These are phyloP conservation scores for Spatholobus suberectus DNA, from an alignment of 306 rosid species.

Conservation along the genomic window DNA sequence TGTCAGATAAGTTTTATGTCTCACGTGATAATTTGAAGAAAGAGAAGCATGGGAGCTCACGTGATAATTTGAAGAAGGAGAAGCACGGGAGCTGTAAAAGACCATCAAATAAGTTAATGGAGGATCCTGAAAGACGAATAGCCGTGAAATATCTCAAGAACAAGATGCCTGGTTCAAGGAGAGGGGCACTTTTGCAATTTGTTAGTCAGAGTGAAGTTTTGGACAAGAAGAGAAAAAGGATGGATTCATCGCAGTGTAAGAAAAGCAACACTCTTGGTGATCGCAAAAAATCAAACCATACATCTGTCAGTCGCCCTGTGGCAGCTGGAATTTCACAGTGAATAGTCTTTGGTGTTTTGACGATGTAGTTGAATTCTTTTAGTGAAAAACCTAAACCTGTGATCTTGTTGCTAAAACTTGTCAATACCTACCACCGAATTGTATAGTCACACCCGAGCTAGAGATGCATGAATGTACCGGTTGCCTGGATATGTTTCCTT, in stretches of 20 bases:
- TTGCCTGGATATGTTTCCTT: not conserved
- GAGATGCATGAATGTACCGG: not conserved
- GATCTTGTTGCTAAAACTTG: conserved; percentile 26
- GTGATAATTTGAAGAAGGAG: conserved; percentile 51
- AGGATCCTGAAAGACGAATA: conserved; percentile 48
- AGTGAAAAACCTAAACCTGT: not conserved
- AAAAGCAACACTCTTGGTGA: conserved; percentile 41
- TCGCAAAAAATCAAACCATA: conserved; percentile 54
- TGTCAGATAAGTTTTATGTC: conserved; percentile 51
- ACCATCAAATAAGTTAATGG: conserved; percentile 36
- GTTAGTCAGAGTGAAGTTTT: conserved; percentile 33
- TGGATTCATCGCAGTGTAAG: conserved; percentile 52
- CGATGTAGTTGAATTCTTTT: not conserved
- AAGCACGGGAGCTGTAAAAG: conserved; percentile 43
- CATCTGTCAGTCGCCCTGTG: conserved; percentile 50
- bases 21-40: conserved; percentile 53
- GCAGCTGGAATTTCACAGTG: conserved; percentile 51
- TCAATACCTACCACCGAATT: conserved; percentile 24
- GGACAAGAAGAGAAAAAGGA: conserved; percentile 64
- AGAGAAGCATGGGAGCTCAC: conserved; percentile 50
- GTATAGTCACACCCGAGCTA: conserved; percentile 44
- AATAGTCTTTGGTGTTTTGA: conserved; percentile 21
- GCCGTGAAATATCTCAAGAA: conserved; percentile 61
- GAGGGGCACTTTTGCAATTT: conserved; percentile 40
- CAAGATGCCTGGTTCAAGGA: conserved; percentile 48